Evolutionary conservation across 2,329 filamentous ascomycete species (phyloP).

Genomic region (Fusarium pseudograminearum): DNA sequence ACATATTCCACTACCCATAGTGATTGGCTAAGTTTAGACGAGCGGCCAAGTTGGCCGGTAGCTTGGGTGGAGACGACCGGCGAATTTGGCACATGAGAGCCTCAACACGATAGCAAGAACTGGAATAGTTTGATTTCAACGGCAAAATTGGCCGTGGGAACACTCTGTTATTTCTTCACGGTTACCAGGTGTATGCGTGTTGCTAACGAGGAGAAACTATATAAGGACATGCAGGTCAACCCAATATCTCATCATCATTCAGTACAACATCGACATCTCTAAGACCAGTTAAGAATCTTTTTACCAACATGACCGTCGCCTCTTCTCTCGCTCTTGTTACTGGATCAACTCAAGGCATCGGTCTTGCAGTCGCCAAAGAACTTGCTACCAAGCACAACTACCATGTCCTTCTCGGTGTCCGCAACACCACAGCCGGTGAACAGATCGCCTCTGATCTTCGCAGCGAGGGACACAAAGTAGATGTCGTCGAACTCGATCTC

Average conservation of each 20-base stretch:
- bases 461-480: slow-evolving; percentile 40
- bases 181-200: too few relatives aligned
- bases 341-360: slow-evolving; percentile 44
- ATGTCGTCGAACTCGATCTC: slow-evolving; percentile 47
- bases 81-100: not conserved
- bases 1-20: too few relatives aligned
- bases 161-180: rapidly evolving
- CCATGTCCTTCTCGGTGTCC: slow-evolving; percentile 52
- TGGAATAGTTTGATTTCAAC: too few relatives aligned
- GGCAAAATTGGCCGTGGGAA: not conserved
- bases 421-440: slow-evolving; percentile 46
- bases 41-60: not conserved
- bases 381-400: slow-evolving; percentile 47
- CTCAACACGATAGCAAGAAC: not conserved
- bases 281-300: too few relatives aligned
- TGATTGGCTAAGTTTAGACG: not conserved
- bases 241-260: not conserved
- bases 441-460: slow-evolving; percentile 43
- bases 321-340: slow-evolving; percentile 38
- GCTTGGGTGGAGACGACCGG: not conserved
- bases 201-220: not conserved
- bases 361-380: slow-evolving; percentile 29
- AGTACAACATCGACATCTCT: not conserved
- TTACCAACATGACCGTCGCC: slow-evolving; percentile 14
- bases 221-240: not conserved